Percentiles rank a stretch among this genome's conserved stretches.
Conservation (phyloP, 2,329 filamentous ascomycete species). For the Alternaria gaisen region DNA sequence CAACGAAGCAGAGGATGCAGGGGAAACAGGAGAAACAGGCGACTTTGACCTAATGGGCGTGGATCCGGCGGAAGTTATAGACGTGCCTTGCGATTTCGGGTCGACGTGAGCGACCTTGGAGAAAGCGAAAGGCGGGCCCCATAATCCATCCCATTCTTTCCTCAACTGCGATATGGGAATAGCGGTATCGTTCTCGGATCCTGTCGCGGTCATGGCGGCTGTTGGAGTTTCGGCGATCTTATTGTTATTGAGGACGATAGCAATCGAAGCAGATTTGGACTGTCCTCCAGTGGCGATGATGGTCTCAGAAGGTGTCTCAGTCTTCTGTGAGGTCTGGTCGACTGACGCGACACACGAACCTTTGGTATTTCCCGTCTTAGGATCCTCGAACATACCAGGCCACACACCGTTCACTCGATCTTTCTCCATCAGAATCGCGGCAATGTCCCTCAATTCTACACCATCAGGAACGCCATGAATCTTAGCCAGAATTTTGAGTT, state of each 20-base stretch:
- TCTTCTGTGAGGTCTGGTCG: neutral
- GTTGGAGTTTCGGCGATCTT: neutral
- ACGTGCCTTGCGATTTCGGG: neutral
- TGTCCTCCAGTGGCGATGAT: neutral
- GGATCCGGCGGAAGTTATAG: neutral
- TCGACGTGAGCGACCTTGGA: neutral
- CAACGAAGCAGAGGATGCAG: neutral
- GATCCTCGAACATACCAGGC: neutral
- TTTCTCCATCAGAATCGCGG: neutral
- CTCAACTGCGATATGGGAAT: neutral
- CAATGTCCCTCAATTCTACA: neutral
- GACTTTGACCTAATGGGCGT: neutral
- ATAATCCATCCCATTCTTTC: neutral
- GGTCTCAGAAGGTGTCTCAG: neutral
- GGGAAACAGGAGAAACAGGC: neutral
- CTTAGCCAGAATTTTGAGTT: neutral
- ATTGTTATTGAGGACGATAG: neutral
- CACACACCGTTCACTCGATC: neutral
- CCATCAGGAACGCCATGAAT: neutral
- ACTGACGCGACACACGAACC: neutral
- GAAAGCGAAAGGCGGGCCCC: neutral
- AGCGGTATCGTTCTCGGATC: neutral
- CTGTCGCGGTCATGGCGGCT: neutral
- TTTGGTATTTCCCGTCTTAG: neutral
- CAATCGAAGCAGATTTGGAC: neutral